Evolutionary conservation across 805 yeast genomes (phyloP).

Genomic region (Suhomyces vadensis): DNA sequence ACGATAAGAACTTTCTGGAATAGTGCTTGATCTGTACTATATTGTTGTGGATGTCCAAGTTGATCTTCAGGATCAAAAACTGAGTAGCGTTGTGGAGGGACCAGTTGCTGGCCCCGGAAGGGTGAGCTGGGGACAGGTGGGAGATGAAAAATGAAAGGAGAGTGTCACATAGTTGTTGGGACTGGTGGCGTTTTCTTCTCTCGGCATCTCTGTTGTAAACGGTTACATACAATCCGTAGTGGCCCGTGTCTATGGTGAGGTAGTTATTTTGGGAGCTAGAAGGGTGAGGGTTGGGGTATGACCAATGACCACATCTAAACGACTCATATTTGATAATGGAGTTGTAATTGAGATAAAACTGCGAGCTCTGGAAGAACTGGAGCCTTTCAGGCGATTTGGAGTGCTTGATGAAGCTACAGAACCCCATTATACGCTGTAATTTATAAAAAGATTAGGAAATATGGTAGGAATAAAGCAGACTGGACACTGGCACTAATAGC

Average conservation of each 20-base stretch:
- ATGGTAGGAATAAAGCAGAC: no score
- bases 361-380: slow-evolving; percentile 28
- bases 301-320: slow-evolving; percentile 18
- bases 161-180: slow-evolving; percentile 10
- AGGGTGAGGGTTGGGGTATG: slow-evolving; percentile 24
- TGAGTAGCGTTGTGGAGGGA: slow-evolving; percentile 8
- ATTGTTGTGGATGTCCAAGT: slow-evolving; percentile 29
- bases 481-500: no score
- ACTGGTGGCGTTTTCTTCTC: slow-evolving; percentile 13
- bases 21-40: slow-evolving; percentile 25
- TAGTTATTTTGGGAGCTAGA: slow-evolving; percentile 17
- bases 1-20: slow-evolving; percentile 22
- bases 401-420: slow-evolving; percentile 16
- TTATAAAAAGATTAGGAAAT: no score
- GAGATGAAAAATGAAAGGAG: slow-evolving; percentile 12
- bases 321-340: slow-evolving; percentile 10
- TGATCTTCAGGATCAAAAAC: slow-evolving; percentile 33
- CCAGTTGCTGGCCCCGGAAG: slow-evolving; percentile 3
- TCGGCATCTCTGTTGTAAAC: slow-evolving; percentile 39
- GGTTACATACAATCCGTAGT: slow-evolving; percentile 44
- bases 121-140: not conserved
- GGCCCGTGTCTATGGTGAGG: slow-evolving; percentile 39
- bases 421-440: slow-evolving; percentile 10
- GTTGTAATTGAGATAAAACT: slow-evolving; percentile 21
- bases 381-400: slow-evolving; percentile 19